Conservation (phyloP, 208 protist species). For the Trypanosoma cruzi region DNA sequence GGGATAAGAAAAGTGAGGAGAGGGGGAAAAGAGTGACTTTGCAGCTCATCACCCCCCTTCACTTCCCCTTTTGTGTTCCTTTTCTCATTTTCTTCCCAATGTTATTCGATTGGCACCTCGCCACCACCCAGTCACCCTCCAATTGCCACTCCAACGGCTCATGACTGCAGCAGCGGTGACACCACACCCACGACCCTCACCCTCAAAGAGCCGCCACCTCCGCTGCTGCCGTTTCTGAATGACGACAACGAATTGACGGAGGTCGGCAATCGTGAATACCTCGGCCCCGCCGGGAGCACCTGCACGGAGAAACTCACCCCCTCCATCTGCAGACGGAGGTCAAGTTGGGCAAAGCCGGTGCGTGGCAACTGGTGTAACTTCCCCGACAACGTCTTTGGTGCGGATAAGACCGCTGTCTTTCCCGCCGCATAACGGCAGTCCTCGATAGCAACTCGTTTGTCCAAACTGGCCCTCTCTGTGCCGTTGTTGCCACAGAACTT, state of each 20-base stretch:
- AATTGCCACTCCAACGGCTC: background rate
- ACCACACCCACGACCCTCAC: constrained; percentile 45
- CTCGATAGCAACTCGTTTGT: background rate
- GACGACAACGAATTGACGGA: too few relatives aligned
- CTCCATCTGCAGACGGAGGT: constrained; percentile 55
- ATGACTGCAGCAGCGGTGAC: constrained; percentile 25
- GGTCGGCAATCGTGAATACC: too few relatives aligned
- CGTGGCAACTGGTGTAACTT: too few relatives aligned
- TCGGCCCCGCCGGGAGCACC: constrained; percentile 1
- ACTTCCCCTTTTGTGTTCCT: background rate
- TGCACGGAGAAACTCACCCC: constrained; percentile 48
- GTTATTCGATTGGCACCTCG: background rate
- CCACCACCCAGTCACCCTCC: too few relatives aligned
- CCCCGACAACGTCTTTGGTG: too few relatives aligned
- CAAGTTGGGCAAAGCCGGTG: too few relatives aligned
- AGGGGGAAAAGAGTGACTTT: too few relatives aligned
- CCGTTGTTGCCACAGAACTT: constrained; percentile 15
- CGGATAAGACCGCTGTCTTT: too few relatives aligned
- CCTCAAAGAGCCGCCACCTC: constrained; percentile 19
- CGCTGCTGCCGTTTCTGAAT: too few relatives aligned
- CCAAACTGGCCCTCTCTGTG: background rate
- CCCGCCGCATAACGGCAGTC: constrained; percentile 38
- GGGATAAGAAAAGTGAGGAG: too few relatives aligned
- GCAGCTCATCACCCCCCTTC: constrained; percentile 12
- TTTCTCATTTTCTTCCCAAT: constrained; percentile 10